Percentiles rank a stretch among this genome's conserved stretches.
Conservation (phyloP, 177 flowering plant species). For the Vitis hybrid region DNA sequence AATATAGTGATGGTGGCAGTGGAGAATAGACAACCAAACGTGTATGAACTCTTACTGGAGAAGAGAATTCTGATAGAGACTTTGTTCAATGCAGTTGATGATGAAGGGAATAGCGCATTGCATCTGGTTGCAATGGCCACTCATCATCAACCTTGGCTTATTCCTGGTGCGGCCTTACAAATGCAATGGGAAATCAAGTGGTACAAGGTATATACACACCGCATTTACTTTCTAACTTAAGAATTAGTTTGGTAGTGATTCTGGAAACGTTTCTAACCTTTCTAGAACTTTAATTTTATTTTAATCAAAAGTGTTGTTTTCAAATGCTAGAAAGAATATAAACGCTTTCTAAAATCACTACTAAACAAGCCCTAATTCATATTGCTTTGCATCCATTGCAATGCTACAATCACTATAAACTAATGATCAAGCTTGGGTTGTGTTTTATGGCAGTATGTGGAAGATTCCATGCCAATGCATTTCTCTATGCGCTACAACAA, state of each 20-base stretch:
- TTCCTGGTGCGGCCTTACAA: slow-evolving; percentile 44
- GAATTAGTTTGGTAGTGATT: too few relatives aligned
- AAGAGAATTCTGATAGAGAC: slow-evolving; percentile 11
- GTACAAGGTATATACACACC: slow-evolving; percentile 30
- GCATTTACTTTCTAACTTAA: too few relatives aligned
- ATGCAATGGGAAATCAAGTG: slow-evolving; percentile 56
- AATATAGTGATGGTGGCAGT: slow-evolving; percentile 25
- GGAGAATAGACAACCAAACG: slow-evolving; percentile 29
- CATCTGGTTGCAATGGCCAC: slow-evolving; percentile 36
- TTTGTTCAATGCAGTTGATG: slow-evolving; percentile 20
- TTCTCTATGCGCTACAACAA: slow-evolving; percentile 24
- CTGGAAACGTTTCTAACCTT: too few relatives aligned
- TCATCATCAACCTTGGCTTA: slow-evolving; percentile 34
- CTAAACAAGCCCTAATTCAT: too few relatives aligned
- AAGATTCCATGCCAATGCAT: slow-evolving; percentile 16
- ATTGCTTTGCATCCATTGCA: too few relatives aligned
- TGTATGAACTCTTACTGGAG: slow-evolving; percentile 12
- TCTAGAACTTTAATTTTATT: too few relatives aligned
- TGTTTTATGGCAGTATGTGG: slow-evolving; percentile 20
- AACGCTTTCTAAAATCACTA: too few relatives aligned
- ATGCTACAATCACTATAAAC: too few relatives aligned
- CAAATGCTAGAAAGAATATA: too few relatives aligned
- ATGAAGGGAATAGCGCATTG: slow-evolving; percentile 29
- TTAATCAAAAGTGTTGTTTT: too few relatives aligned
- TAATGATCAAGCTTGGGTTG: too few relatives aligned